Evolutionary conservation across 495 filamentous ascomycete species (phyloP).

Genomic region (Aspergillus sclerotioniger): DNA sequence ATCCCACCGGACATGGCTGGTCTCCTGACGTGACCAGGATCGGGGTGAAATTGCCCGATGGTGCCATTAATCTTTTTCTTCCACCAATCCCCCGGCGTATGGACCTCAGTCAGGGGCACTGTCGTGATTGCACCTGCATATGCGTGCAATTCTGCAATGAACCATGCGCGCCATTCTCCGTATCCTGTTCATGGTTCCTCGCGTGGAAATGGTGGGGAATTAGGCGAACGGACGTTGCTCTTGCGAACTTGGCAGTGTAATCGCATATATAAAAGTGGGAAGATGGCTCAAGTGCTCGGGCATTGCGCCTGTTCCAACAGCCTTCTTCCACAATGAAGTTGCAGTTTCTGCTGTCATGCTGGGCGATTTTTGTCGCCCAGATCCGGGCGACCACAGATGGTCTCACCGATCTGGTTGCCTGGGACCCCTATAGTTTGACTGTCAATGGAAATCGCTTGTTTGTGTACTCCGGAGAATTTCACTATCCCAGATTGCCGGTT

Average conservation of each 20-base stretch:
- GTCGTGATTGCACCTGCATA: not conserved
- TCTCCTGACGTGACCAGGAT: not conserved
- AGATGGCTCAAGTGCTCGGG: not conserved
- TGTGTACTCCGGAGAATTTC: slow-evolving; percentile 58
- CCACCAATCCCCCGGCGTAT: not conserved
- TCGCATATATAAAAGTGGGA: not conserved
- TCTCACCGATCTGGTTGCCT: slow-evolving; percentile 17
- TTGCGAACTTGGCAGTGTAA: not conserved
- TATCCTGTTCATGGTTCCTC: not conserved
- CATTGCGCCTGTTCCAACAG: not conserved
- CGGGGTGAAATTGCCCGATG: not conserved
- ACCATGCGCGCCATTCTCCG: not conserved
- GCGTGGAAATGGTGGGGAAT: not conserved
- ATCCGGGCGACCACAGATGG: not conserved
- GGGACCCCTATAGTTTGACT: slow-evolving; percentile 59
- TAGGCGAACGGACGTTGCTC: not conserved
- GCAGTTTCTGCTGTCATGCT: not conserved
- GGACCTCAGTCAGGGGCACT: not conserved
- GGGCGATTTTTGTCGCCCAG: slow-evolving; percentile 1
- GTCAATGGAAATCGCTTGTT: slow-evolving; percentile 56
- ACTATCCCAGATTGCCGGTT: slow-evolving; percentile 56
- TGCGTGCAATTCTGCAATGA: not conserved
- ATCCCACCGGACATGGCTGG: not conserved
- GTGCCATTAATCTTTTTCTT: not conserved
- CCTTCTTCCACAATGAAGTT: not conserved